Conservation (phyloP, 768 basidiomycete species). For the Butyriboletus loyo region DNA sequence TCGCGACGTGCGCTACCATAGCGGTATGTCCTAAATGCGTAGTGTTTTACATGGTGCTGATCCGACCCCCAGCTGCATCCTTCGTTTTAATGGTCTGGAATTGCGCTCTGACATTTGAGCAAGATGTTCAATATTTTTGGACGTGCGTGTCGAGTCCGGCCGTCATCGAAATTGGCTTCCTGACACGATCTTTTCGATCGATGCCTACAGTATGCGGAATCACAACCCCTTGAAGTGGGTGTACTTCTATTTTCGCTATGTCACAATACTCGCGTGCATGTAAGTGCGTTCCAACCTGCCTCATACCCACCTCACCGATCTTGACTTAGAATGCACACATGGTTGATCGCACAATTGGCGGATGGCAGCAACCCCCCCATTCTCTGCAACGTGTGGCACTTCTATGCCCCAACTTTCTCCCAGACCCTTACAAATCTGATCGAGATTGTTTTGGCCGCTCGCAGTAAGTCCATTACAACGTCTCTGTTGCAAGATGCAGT, state of each 20-base stretch:
- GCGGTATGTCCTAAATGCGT: neutral
- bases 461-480: conserved; percentile 7
- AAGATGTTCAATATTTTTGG: conserved; percentile 24
- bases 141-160: conserved; percentile 11
- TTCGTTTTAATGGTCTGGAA: conserved; percentile 15
- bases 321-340: conserved; percentile 12
- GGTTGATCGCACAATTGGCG: conserved; percentile 1
- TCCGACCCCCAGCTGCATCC: conserved; percentile 2
- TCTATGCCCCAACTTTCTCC: neutral
- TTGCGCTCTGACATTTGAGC: conserved; percentile 8
- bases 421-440: conserved; percentile 13
- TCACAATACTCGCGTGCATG: conserved; percentile 14
- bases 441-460: conserved; percentile 16
- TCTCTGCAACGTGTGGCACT: conserved; percentile 11
- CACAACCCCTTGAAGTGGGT: conserved; percentile 29
- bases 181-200: neutral
- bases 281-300: conserved; percentile 6
- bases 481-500: neutral
- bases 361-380: conserved; percentile 6
- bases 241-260: conserved; percentile 27
- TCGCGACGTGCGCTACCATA: conserved; percentile 12
- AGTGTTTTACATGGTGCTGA: conserved; percentile 1
- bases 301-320: neutral
- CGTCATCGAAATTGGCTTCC: neutral
- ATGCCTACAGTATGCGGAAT: conserved; percentile 19